Percentiles rank a stretch among this genome's conserved stretches.
Evolutionary conservation across 108 stramenopile species (phyloP).

Genomic region (Epithemia pelagica): DNA sequence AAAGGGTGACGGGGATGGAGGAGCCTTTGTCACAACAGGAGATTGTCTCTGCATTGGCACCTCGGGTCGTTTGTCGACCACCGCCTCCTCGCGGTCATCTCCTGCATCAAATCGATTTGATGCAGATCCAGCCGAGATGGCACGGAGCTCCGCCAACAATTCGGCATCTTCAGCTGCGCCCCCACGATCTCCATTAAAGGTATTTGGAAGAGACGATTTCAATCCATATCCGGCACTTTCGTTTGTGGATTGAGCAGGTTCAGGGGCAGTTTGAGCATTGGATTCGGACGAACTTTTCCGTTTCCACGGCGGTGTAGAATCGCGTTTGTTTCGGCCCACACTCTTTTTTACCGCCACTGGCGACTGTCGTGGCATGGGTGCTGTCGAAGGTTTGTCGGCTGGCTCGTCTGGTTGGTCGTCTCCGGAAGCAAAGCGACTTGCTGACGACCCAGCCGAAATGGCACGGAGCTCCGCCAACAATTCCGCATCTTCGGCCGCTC

Average conservation of each 20-base stretch:
- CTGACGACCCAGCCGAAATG: conserved; percentile 45
- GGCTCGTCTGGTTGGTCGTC: too few species aligned
- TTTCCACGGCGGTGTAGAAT: conserved; percentile 5
- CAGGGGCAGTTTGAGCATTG: not conserved
- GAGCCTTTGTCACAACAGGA: not conserved
- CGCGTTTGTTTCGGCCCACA: too few species aligned
- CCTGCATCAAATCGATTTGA: conserved; percentile 7
- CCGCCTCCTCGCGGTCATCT: not conserved
- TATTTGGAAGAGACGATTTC: not conserved
- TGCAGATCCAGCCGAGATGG: conserved; percentile 45
- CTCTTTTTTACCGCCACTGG: too few species aligned
- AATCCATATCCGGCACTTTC: not conserved
- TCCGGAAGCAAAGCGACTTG: conserved; percentile 21
- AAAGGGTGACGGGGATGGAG: not conserved
- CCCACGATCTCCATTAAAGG: conserved; percentile 40
- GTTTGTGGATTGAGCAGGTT: not conserved
- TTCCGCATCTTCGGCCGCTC: conserved; percentile 68
- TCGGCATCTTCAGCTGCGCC: conserved; percentile 66
- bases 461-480: conserved; percentile 58
- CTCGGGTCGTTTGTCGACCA: too few species aligned
- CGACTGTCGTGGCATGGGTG: too few species aligned
- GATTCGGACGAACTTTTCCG: conserved; percentile 1
- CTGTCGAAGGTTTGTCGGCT: too few species aligned
- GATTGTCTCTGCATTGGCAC: not conserved
- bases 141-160: conserved; percentile 56